Evolutionary conservation across 306 rosid genomes (phyloP), one percentile per base, ranked within the genome.

Genomic region (Vicia villosa): DNA sequence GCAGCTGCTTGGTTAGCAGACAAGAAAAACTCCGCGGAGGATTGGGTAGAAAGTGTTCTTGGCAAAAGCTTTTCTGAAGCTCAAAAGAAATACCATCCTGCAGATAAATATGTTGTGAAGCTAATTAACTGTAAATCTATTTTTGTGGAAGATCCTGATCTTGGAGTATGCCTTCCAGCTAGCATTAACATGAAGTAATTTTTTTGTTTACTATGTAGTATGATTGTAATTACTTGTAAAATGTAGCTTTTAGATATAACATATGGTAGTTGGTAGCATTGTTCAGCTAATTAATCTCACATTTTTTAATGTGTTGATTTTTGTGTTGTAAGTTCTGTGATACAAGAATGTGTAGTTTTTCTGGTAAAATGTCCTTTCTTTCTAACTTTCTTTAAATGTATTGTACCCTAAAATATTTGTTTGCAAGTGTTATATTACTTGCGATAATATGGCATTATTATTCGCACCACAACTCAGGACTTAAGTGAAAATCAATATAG

Each of bases 1-100:
- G 98, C 96, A 28, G 92, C 97, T 63, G 81, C 87, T 28, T 94
- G 96, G 91, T 57, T 90, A 67, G 70, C 93, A 13, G 90, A 86
- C 52, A 74, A 70, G 72, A 76, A 85, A 78, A 77, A 70, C 71
- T 86, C 78, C 10, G 73, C 82, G 73, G 84, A 87, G 66, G 79
- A 85, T 59, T 94, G 99, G 97, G 57, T 86, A 30, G 87, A 78
- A 62, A 63, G 42, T 67, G 97, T 91, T 71, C 87, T 94, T 45
- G 76, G 83, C 38, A 77, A 56, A 86, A 73, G 91, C 78, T 80
- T 94, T 5, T 64, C 26, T 9, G 95, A 84, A 80, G 91, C 91
- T 26, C 62, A 68, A 37, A 76, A 80, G 37, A 88, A 86, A 74
- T 81, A 70, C 72, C 43, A 64, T 9, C 69, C 66, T 42, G 36